Conservation (phyloP, 768 basidiomycete genomes). For the Boletus vermiculosoides region DNA sequence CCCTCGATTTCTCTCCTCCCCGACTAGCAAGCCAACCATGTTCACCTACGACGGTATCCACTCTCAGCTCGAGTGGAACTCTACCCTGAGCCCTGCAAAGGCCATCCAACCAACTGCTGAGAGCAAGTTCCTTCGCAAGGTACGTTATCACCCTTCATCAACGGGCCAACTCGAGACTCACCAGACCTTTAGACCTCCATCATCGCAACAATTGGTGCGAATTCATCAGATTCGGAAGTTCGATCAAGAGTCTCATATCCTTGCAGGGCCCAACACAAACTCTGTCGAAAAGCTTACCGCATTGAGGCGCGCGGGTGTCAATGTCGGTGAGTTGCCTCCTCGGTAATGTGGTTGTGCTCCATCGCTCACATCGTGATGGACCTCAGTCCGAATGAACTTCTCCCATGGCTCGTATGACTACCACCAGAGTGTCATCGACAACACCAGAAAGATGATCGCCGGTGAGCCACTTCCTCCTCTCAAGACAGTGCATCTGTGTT, state of each 20-base stretch:
- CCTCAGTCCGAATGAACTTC: conserved; percentile 98
- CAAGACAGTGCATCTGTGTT: background rate
- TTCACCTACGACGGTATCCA: conserved; percentile 58
- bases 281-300: conserved; percentile 81
- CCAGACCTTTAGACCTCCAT: conserved; percentile 75
- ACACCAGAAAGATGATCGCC: conserved; percentile 83
- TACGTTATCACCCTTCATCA: conserved; percentile 33
- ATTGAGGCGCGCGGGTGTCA: conserved; percentile 90
- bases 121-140: conserved; percentile 91
- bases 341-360: background rate
- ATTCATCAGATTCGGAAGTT: background rate
- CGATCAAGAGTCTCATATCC: conserved; percentile 5
- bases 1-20: conserved; percentile 9
- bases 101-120: conserved; percentile 70
- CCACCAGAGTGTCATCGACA: conserved; percentile 99
- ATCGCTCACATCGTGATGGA: conserved; percentile 10
- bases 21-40: conserved; percentile 36
- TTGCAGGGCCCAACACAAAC: conserved; percentile 90
- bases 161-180: conserved; percentile 1
- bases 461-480: conserved; percentile 42
- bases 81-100: conserved; percentile 71
- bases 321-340: conserved; percentile 72
- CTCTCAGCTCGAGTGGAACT: conserved; percentile 92
- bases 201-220: conserved; percentile 94
- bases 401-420: conserved; percentile 99